These are phyloP conservation scores for Globisporangium lucens DNA, from an alignment of 352 stramenopile species.

Conservation along the genomic window DNA sequence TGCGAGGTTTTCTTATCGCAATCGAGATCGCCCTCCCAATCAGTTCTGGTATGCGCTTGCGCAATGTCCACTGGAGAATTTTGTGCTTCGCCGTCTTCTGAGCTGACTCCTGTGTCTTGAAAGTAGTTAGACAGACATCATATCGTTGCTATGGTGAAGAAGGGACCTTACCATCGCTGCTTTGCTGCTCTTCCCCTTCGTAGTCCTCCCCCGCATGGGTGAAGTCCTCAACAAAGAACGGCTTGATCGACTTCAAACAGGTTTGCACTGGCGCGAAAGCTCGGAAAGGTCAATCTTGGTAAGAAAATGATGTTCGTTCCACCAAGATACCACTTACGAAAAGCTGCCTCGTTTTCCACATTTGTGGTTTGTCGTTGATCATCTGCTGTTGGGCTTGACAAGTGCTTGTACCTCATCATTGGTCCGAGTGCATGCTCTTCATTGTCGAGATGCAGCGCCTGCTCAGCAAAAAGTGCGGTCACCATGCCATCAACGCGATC, in stretches of 20 bases:
- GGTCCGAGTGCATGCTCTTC: not conserved
- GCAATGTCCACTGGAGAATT: not conserved
- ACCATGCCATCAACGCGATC: not conserved
- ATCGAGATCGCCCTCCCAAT: not conserved
- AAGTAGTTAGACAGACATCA: not conserved
- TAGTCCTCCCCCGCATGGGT: not conserved
- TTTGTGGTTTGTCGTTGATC: not conserved
- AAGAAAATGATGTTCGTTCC: not conserved
- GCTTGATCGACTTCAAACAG: not conserved
- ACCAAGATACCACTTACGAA: not conserved
- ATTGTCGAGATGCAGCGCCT: not conserved
- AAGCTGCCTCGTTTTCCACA: not conserved
- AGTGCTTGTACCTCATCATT: not conserved
- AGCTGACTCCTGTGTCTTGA: not conserved
- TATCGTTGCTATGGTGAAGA: not conserved
- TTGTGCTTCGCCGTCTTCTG: not conserved
- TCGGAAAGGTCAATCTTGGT: not conserved
- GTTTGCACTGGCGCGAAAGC: not conserved
- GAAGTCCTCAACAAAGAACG: not conserved
- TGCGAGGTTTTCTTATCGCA: not conserved
- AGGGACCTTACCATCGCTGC: not conserved
- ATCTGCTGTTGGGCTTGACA: not conserved
- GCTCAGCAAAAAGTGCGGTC: not conserved
- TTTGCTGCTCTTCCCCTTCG: not conserved
- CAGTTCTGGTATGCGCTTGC: not conserved